Percentiles rank a stretch among this genome's conserved stretches.
phyloP scores from a whole-genome alignment of 306 rosid species.

The Cicer arietinum region DNA sequence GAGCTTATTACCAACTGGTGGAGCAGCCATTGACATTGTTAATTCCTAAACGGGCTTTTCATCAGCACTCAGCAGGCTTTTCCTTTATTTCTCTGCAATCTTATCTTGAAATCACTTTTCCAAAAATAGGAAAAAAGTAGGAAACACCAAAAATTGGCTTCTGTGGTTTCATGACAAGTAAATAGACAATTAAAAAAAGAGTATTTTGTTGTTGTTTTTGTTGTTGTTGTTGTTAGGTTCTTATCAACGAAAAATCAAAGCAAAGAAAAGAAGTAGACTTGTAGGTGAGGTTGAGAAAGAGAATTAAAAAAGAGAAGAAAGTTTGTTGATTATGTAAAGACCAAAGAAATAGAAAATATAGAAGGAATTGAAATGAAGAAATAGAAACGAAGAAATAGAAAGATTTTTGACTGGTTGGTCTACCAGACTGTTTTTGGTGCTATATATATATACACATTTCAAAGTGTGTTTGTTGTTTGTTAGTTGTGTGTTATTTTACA shows the following conservation, averaged over 20 bases:
- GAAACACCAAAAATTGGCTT: slow-evolving; percentile 23
- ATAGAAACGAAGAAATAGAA: background rate
- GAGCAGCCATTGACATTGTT: slow-evolving; percentile 53
- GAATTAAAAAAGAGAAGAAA: background rate
- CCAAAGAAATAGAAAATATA: background rate
- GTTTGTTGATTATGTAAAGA: background rate
- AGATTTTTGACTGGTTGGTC: slow-evolving; percentile 22
- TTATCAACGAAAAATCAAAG: slow-evolving; percentile 50
- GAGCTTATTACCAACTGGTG: slow-evolving; percentile 51
- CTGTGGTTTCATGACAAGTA: slow-evolving; percentile 38
- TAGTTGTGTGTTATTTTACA: background rate
- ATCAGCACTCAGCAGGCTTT: slow-evolving; percentile 57
- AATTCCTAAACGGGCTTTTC: too few relatives aligned
- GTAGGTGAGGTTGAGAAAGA: slow-evolving; percentile 2
- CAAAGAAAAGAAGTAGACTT: slow-evolving; percentile 42
- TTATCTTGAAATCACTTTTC: slow-evolving; percentile 6
- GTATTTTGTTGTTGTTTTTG: background rate
- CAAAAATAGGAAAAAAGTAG: slow-evolving; percentile 29
- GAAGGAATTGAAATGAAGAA: background rate
- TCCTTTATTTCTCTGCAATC: slow-evolving; percentile 16
- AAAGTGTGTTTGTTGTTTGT: background rate
- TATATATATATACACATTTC: background rate
- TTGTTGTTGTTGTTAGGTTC: background rate
- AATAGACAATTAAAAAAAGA: slow-evolving; percentile 19
- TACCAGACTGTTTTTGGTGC: slow-evolving; percentile 14